These are phyloP conservation scores for Mycena sp. DNA, from an alignment of 1,284 basidiomycete species.

Conservation along the genomic window DNA sequence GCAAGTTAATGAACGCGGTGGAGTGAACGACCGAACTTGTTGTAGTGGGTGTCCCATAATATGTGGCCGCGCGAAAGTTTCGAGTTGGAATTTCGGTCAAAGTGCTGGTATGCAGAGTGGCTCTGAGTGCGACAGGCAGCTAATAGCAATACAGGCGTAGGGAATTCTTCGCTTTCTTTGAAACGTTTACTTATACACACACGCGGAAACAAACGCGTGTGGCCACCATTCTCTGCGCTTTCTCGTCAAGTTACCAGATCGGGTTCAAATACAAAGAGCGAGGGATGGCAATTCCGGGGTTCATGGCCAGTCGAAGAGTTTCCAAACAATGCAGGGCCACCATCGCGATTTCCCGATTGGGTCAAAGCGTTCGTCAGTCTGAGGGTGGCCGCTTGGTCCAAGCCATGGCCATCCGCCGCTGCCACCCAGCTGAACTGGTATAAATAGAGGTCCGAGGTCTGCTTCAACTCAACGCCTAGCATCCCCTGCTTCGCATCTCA, in stretches of 20 bases:
- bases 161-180: too few species aligned
- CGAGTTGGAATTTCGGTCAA: too few species aligned
- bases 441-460: constrained; percentile 5
- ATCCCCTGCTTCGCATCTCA: not conserved
- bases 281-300: not conserved
- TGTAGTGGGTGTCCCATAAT: too few species aligned
- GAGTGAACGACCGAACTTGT: too few species aligned
- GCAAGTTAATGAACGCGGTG: too few species aligned
- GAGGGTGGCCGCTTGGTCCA: not conserved
- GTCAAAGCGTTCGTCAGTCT: not conserved
- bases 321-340: constrained; percentile 11
- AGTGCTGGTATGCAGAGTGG: too few species aligned
- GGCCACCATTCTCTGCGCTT: too few species aligned
- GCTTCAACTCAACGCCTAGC: not conserved
- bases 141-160: too few species aligned
- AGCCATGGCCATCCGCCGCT: constrained; percentile 1
- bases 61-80: too few species aligned
- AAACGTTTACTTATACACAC: too few species aligned
- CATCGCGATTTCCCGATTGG: constrained; percentile 17
- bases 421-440: constrained; percentile 11
- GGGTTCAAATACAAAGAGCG: constrained; percentile 1
- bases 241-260: not conserved
- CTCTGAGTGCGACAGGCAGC: too few species aligned
- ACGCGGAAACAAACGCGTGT: too few species aligned
- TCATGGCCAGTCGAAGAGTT: constrained; percentile 10